These are phyloP conservation scores for Rhododendron ovatum DNA, from an alignment of 148 eudicot species.

Conservation along the genomic window DNA sequence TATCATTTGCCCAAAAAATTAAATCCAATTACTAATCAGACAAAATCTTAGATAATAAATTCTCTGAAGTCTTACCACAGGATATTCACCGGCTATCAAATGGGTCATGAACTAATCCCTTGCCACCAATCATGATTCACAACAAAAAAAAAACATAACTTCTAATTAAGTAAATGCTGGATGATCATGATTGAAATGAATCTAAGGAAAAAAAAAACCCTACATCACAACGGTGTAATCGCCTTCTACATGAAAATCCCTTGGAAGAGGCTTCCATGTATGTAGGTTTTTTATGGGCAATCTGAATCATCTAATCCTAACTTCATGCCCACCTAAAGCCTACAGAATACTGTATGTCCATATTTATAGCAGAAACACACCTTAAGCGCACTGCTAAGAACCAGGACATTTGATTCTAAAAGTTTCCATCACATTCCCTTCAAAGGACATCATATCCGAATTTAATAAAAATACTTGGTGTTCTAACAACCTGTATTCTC, in stretches of 20 bases:
- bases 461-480: not conserved
- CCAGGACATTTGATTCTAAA: constrained; percentile 39
- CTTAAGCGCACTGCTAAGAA: constrained; percentile 52
- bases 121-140: not conserved
- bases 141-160: not conserved
- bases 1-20: not conserved
- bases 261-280: not conserved
- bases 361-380: constrained; percentile 54
- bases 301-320: constrained; percentile 6
- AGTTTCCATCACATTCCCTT: not conserved
- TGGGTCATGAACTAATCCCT: not conserved
- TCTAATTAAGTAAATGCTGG: not conserved
- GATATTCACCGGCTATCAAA: not conserved
- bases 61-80: not conserved
- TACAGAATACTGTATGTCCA: constrained; percentile 48
- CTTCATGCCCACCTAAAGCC: constrained; percentile 56
- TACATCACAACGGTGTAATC: not conserved
- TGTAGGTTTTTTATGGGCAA: constrained; percentile 13
- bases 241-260: not conserved
- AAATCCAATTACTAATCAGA: not conserved
- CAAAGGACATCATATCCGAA: not conserved
- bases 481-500: not conserved
- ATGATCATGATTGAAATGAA: not conserved
- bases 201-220: not conserved
- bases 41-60: not conserved